Evolutionary conservation across 345 rosid species (phyloP).

Genomic region (Citrus hindsii): DNA sequence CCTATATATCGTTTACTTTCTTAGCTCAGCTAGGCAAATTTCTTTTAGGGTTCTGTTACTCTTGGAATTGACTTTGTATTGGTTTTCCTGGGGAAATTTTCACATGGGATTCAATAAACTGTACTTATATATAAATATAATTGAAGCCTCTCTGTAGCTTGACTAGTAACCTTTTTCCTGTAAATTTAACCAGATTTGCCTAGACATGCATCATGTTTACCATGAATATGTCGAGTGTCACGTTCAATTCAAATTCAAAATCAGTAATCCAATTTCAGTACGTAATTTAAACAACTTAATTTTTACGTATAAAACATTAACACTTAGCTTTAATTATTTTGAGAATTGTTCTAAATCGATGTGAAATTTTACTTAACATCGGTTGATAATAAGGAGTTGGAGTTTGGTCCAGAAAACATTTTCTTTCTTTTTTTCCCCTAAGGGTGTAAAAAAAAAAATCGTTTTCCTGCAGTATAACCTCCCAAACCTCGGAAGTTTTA

Average conservation of each 20-base stretch:
- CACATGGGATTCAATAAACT: not conserved
- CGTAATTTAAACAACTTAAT: no score
- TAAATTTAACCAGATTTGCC: not conserved
- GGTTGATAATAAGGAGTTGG: no score
- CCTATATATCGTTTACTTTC: not conserved
- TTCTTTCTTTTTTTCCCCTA: no score
- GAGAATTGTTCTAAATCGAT: no score
- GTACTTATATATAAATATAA: no score
- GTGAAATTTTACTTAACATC: no score
- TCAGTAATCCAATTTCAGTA: not conserved
- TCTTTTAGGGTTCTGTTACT: not conserved
- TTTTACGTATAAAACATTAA: no score
- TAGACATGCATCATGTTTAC: not conserved
- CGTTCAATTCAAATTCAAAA: not conserved
- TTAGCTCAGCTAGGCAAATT: no score
- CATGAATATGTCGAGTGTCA: no score
- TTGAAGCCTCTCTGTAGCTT: not conserved
- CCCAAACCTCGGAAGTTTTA: slow-evolving; percentile 1
- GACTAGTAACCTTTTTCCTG: not conserved
- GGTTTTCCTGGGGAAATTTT: not conserved
- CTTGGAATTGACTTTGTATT: not conserved
- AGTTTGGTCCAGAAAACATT: no score
- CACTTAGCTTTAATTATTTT: no score
- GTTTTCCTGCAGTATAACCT: not conserved
- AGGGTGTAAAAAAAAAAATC: no score